Conservation (phyloP, 441 rosid species). For the Omphalea diandra region DNA sequence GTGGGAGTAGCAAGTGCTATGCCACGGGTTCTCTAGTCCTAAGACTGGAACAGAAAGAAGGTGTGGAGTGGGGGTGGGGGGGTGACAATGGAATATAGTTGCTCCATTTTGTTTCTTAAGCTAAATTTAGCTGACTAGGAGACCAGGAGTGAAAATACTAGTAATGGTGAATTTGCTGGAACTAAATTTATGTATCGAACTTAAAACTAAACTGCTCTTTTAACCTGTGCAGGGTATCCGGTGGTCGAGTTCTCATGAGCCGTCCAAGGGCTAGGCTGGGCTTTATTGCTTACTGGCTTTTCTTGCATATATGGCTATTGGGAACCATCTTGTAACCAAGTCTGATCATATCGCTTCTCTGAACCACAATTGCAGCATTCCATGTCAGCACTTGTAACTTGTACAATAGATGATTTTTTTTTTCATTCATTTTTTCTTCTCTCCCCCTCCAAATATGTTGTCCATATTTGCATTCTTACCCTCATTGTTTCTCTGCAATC, state of each 20-base stretch:
- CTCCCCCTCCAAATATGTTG: conserved; percentile 11
- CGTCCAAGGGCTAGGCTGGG: conserved; percentile 86
- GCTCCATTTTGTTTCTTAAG: background rate
- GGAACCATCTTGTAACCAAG: conserved; percentile 58
- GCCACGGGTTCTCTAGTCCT: background rate
- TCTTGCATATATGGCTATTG: conserved; percentile 80
- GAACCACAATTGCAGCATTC: conserved; percentile 9
- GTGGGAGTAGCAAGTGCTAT: background rate
- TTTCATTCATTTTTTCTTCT: conserved; percentile 14
- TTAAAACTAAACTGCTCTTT: conserved; percentile 19
- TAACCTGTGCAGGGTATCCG: conserved; percentile 63
- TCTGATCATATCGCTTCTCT: conserved; percentile 9
- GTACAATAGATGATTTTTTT: conserved; percentile 36
- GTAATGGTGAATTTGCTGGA: background rate
- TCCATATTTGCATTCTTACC: conserved; percentile 21
- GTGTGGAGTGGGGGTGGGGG: too few species aligned
- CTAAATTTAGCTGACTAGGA: background rate
- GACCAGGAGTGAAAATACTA: background rate
- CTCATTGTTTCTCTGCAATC: conserved; percentile 38
- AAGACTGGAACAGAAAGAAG: too few species aligned
- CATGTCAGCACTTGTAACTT: conserved; percentile 24
- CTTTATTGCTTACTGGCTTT: conserved; percentile 59
- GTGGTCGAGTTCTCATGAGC: conserved; percentile 72
- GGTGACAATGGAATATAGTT: too few species aligned
- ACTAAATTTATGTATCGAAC: background rate